Evolutionary conservation across 2,329 filamentous ascomycete genomes (phyloP).

Genomic region (Fusarium sp.): DNA sequence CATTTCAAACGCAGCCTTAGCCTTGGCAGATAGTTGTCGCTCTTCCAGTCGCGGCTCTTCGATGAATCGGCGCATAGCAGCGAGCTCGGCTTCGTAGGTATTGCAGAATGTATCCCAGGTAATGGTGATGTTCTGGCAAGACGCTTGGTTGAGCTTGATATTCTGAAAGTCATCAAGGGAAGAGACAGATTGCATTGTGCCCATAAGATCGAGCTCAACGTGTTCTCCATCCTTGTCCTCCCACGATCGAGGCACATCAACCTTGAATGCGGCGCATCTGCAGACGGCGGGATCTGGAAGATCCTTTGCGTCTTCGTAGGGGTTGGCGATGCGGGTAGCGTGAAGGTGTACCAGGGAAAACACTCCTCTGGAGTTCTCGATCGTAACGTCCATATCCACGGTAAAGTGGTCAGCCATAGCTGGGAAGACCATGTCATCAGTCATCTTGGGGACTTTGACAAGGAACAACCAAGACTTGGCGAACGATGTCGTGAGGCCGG

Average conservation of each 20-base stretch:
- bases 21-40: slow-evolving; percentile 13
- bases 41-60: slow-evolving; percentile 31
- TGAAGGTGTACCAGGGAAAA: slow-evolving; percentile 42
- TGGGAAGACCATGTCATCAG: slow-evolving; percentile 41
- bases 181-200: slow-evolving; percentile 69
- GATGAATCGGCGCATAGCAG: slow-evolving; percentile 42
- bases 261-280: slow-evolving; percentile 47
- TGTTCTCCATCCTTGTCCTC: slow-evolving; percentile 36
- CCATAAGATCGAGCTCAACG: slow-evolving; percentile 61
- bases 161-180: slow-evolving; percentile 28
- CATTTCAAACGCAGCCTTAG: slow-evolving; percentile 45
- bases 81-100: slow-evolving; percentile 48
- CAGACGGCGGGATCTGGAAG: slow-evolving; percentile 14
- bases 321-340: slow-evolving; percentile 44
- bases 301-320: slow-evolving; percentile 40
- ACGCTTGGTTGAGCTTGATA: slow-evolving; percentile 27
- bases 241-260: slow-evolving; percentile 47
- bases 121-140: slow-evolving; percentile 40
- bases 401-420: slow-evolving; percentile 42
- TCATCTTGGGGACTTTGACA: slow-evolving; percentile 36
- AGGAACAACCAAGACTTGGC: slow-evolving; percentile 47
- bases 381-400: slow-evolving; percentile 39
- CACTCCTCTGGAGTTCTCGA: slow-evolving; percentile 32
- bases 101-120: slow-evolving; percentile 41
- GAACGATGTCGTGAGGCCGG: slow-evolving; percentile 43